These are phyloP conservation scores for Pogostemon cablin DNA, from an alignment of 257 asterid species.

Conservation along the genomic window DNA sequence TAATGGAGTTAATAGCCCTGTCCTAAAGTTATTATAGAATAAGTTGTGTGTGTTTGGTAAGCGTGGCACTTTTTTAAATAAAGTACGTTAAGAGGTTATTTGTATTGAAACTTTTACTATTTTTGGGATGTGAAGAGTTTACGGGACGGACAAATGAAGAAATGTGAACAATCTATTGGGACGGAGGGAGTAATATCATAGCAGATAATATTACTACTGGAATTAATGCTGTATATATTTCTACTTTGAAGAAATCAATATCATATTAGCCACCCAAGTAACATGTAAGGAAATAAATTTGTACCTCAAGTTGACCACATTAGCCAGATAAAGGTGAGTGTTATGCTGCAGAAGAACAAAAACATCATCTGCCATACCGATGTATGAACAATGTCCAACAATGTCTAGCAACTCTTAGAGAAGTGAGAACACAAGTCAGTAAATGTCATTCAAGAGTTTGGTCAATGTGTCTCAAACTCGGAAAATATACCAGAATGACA, in stretches of 20 bases:
- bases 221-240: background rate
- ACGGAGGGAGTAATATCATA: too few relatives aligned
- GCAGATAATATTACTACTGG: background rate
- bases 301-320: slow-evolving; percentile 86
- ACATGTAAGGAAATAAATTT: background rate
- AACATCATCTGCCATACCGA: slow-evolving; percentile 95
- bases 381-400: slow-evolving; percentile 80
- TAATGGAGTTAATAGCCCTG: background rate
- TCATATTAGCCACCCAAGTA: background rate
- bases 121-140: too few relatives aligned
- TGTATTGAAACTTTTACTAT: too few relatives aligned
- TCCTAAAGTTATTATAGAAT: too few relatives aligned
- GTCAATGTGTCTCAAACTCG: slow-evolving; percentile 16
- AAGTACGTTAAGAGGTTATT: too few relatives aligned
- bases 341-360: slow-evolving; percentile 83
- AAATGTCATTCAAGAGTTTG: slow-evolving; percentile 26
- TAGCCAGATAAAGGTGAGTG: slow-evolving; percentile 89
- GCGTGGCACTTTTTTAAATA: too few relatives aligned
- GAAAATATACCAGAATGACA: too few relatives aligned
- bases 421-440: slow-evolving; percentile 36
- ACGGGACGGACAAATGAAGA: too few relatives aligned
- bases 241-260: background rate
- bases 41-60: too few relatives aligned
- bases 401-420: slow-evolving; percentile 75
- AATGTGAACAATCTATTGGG: too few relatives aligned